Evolutionary conservation across 2,329 filamentous ascomycete species (phyloP).

Genomic region (Bipolaris cookei): DNA sequence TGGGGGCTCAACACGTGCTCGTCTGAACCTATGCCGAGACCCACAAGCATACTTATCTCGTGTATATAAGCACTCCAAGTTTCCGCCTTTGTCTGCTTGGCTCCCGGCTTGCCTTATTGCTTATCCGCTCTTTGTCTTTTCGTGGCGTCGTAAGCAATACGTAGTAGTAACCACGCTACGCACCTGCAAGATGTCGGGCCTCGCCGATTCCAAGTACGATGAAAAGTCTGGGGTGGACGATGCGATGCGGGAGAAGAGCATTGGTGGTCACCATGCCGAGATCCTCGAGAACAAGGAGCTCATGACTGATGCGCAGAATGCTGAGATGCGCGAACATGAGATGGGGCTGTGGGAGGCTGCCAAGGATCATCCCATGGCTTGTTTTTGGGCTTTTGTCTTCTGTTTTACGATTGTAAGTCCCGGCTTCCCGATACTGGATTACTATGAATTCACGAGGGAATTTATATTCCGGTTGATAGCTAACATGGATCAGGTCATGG

Average conservation of each 20-base stretch:
- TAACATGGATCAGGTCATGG: constrained; percentile 61
- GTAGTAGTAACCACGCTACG: neutral
- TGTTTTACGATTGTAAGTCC: constrained; percentile 59
- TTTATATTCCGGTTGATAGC: neutral
- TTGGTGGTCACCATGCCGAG: constrained; percentile 15
- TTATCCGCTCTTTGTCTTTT: constrained; percentile 16
- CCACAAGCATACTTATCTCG: neutral
- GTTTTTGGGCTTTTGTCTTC: constrained; percentile 62
- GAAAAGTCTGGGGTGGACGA: constrained; percentile 1
- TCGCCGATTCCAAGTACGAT: constrained; percentile 12
- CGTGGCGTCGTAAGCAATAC: constrained; percentile 6
- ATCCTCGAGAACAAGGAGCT: constrained; percentile 30
- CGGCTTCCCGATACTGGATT: too few species aligned
- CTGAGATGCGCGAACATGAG: constrained; percentile 60
- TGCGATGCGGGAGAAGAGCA: constrained; percentile 11
- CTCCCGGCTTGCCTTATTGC: constrained; percentile 9
- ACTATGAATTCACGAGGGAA: neutral
- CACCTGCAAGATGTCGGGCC: constrained; percentile 16
- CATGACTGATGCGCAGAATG: constrained; percentile 57
- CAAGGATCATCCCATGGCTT: constrained; percentile 59
- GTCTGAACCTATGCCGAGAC: constrained; percentile 12
- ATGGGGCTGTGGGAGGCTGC: constrained; percentile 59
- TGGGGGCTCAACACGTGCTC: constrained; percentile 17
- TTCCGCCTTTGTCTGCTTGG: constrained; percentile 6
- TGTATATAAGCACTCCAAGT: constrained; percentile 22